Conservation (phyloP, 768 basidiomycete genomes). For the Mycena floridula region DNA sequence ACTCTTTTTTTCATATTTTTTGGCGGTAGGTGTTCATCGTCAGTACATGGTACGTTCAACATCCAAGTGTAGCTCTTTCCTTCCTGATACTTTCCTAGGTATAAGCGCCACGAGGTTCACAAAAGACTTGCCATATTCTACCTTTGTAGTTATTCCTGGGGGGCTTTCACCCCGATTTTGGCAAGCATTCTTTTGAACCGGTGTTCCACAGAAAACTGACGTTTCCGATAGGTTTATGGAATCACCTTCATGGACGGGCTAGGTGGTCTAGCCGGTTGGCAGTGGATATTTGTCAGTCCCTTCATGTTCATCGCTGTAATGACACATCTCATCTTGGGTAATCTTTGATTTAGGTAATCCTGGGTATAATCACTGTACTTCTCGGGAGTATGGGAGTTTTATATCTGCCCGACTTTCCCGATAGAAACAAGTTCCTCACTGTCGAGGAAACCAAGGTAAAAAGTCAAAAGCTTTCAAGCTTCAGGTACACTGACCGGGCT, state of each 20-base stretch:
- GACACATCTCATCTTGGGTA: too few relatives aligned
- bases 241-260: constrained; percentile 38
- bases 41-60: constrained; percentile 37
- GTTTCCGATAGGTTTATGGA: constrained; percentile 35
- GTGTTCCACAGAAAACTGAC: background rate
- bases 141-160: constrained; percentile 23
- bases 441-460: constrained; percentile 29
- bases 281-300: constrained; percentile 38
- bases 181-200: background rate
- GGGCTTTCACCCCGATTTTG: background rate
- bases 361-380: constrained; percentile 36
- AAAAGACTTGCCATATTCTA: constrained; percentile 42
- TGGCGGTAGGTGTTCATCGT: too few relatives aligned
- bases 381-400: constrained; percentile 33
- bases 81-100: constrained; percentile 24
- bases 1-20: too few relatives aligned
- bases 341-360: constrained; percentile 29
- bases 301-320: background rate
- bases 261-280: constrained; percentile 37
- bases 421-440: constrained; percentile 39
- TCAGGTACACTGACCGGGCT: background rate
- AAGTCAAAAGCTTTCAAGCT: background rate
- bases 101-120: constrained; percentile 48
- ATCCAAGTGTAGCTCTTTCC: background rate
- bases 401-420: constrained; percentile 40